A percentile compares a stretch with the other conserved stretches of the same genome.
Conservation (phyloP, 352 stramenopile genomes). For the Globisporangium echinulatum region DNA sequence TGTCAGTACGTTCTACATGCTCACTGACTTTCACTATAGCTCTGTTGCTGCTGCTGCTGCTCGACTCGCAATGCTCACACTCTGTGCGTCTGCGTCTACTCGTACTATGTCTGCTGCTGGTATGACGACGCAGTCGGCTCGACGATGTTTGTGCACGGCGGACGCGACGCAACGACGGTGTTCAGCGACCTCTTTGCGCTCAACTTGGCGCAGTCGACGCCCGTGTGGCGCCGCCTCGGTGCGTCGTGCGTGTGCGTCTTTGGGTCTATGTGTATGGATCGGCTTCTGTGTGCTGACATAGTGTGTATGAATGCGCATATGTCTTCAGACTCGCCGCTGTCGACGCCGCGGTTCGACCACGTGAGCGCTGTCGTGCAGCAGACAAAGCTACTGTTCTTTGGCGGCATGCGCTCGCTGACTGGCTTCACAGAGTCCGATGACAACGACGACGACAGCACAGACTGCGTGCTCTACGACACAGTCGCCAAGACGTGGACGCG, state of each 20-base stretch:
- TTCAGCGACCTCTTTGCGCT: slow-evolving; percentile 69
- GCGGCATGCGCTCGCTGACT: slow-evolving; percentile 47
- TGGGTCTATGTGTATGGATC: not conserved
- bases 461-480: slow-evolving; percentile 56
- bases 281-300: not conserved
- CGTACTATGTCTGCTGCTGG: not conserved
- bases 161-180: slow-evolving; percentile 56
- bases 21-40: not conserved
- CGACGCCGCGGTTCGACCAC: slow-evolving; percentile 48
- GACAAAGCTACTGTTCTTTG: slow-evolving; percentile 54
- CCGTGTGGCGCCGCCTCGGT: slow-evolving; percentile 53
- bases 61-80: too few species aligned
- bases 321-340: slow-evolving; percentile 13
- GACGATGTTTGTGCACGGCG: slow-evolving; percentile 66
- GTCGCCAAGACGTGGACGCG: slow-evolving; percentile 27
- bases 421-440: slow-evolving; percentile 23
- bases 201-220: slow-evolving; percentile 30
- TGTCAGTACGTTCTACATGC: slow-evolving; percentile 26
- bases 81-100: not conserved
- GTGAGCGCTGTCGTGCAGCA: slow-evolving; percentile 37
- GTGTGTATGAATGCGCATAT: too few species aligned
- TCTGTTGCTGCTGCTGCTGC: not conserved
- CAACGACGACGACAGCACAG: slow-evolving; percentile 6
- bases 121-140: slow-evolving; percentile 35
- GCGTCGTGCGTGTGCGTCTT: not conserved